These are phyloP conservation scores for Papilionanthe hybrid DNA, from an alignment of 116 monocot genomes.

Conservation along the genomic window DNA sequence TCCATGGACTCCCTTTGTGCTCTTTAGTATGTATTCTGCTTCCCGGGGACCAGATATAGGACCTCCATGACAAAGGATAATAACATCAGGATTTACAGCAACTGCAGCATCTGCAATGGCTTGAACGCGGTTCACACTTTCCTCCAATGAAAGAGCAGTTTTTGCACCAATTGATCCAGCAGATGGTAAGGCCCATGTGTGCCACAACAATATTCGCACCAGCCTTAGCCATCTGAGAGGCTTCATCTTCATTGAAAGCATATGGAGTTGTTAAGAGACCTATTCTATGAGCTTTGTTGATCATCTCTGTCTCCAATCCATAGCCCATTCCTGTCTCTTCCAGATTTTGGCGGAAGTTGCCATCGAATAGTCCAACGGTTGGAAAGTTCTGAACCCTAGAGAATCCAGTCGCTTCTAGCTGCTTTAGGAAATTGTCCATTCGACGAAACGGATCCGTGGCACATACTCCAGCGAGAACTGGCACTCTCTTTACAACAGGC, in stretches of 20 bases:
- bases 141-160: conserved; percentile 63
- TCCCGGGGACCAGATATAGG: conserved; percentile 89
- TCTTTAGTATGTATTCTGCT: conserved; percentile 87
- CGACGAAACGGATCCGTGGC: conserved; percentile 92
- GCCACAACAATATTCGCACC: conserved; percentile 86
- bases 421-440: conserved; percentile 76
- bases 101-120: conserved; percentile 87
- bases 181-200: conserved; percentile 90
- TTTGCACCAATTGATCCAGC: conserved; percentile 86
- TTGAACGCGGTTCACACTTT: conserved; percentile 65
- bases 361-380: conserved; percentile 92
- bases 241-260: conserved; percentile 72
- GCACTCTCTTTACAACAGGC: conserved; percentile 83
- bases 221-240: conserved; percentile 72
- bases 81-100: conserved; percentile 59
- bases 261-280: conserved; percentile 92
- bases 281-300: conserved; percentile 61
- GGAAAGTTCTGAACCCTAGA: conserved; percentile 89
- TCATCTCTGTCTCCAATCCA: conserved; percentile 91
- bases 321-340: conserved; percentile 99
- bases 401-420: conserved; percentile 74
- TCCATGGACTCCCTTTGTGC: conserved; percentile 84
- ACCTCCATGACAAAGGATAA: conserved; percentile 95
- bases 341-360: conserved; percentile 89
- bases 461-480: conserved; percentile 93